Evolutionary conservation across 441 rosid genomes (phyloP).

Genomic region (Gossypium davidsonii): DNA sequence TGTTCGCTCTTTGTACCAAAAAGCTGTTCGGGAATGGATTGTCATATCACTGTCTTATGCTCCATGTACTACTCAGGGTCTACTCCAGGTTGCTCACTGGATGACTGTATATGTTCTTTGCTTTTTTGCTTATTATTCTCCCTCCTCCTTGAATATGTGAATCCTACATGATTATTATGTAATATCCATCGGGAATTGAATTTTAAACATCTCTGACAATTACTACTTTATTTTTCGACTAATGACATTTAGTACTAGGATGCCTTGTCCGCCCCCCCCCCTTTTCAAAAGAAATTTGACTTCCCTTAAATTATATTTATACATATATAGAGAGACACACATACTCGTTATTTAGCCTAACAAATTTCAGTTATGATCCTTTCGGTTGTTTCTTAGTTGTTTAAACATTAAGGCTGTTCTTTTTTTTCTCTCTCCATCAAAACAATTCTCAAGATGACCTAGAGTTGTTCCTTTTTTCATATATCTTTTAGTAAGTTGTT

Average conservation of each 20-base stretch:
- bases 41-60: conserved; percentile 82
- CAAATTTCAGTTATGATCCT: neutral
- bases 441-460: neutral
- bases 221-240: neutral
- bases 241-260: neutral
- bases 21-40: conserved; percentile 83
- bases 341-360: neutral
- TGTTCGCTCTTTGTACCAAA: conserved; percentile 84
- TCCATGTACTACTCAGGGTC: conserved; percentile 98
- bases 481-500: neutral
- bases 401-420: neutral
- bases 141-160: neutral
- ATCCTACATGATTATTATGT: neutral
- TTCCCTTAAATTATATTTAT: neutral
- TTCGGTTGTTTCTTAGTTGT: neutral
- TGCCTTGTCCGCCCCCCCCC: neutral
- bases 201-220: neutral
- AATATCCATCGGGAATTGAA: neutral
- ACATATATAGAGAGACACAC: neutral
- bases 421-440: neutral
- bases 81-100: conserved; percentile 69
- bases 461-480: conserved; percentile 9
- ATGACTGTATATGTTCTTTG: neutral
- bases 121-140: neutral
- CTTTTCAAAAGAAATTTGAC: neutral